Base-by-base conservation (phyloP, 2,329 filamentous ascomycete genomes). In the Leptoxyphium fumago region DNA sequence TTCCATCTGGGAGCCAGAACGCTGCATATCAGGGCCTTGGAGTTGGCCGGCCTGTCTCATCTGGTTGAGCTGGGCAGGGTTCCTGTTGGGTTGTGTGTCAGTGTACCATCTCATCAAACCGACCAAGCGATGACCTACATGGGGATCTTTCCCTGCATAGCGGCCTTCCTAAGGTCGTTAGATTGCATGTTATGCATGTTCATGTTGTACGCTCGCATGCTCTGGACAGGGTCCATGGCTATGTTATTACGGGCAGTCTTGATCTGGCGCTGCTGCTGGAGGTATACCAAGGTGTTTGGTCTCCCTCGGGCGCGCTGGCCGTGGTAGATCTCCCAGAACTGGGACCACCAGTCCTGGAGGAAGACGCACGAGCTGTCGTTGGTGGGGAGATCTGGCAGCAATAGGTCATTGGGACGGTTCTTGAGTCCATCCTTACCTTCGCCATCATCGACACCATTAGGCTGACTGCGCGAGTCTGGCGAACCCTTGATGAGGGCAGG, bases 291-390 rank as follows among this genome's bases (percentile, higher is more conserved):
- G 46, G 50, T 51, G 45, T 49, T 63, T 68, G 58, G 75, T 93
- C 88, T 47, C 40, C 44, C 48, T 48, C 62, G 60, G 40, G 53
- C 76, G 57, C 85, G 82, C 60, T 89, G 84, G 45, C 86, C 85
- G 58, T 79, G 79, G 64, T 84, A 93, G 54, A 96, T 86, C 57
- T 98, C 91, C 87, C 87, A 96, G 64, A 98, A 98, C 43, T 95
- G 75, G 58, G 81, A 85, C 70, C 93, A 98, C 91, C 91, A 98
- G 58, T 96, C 91, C 54, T 86, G 82, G n/a, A 98, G 71, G 58
- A 98, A 96, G 21, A 84, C 85, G 21, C 21, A 26, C 49, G 76
- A 83, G 55, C 82, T 82, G 44, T 71, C 71, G 41, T 75, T 74
- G 59, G 71, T 73, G 10, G 80, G 78, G 5, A 86, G 69, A 49